Evolutionary conservation across 495 filamentous ascomycete genomes (phyloP).

Genomic region (Talaromyces adpressus): DNA sequence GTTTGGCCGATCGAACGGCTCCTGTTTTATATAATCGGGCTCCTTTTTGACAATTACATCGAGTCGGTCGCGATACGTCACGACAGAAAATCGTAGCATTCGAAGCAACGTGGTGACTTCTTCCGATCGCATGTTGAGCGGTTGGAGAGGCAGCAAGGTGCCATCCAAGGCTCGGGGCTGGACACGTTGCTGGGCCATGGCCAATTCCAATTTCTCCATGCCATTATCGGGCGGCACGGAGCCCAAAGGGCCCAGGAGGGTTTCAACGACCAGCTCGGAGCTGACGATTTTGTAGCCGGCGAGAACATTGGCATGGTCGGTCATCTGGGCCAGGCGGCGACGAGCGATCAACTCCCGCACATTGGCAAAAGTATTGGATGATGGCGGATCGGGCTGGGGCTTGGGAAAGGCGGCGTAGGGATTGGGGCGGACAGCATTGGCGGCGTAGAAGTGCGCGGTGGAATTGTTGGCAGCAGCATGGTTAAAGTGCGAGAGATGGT

Average conservation of each 20-base stretch:
- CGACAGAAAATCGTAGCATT: slow-evolving; percentile 43
- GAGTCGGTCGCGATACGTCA: slow-evolving; percentile 38
- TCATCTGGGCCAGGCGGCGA: slow-evolving; percentile 43
- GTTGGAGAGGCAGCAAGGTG: slow-evolving; percentile 34
- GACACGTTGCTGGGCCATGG: slow-evolving; percentile 43
- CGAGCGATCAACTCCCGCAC: slow-evolving; percentile 42
- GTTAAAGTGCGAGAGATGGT: slow-evolving; percentile 9
- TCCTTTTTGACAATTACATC: slow-evolving; percentile 41
- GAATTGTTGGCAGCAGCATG: slow-evolving; percentile 18
- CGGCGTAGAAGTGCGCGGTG: slow-evolving; percentile 17
- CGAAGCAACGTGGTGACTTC: slow-evolving; percentile 39
- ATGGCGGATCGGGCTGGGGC: slow-evolving; percentile 28
- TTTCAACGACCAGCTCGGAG: slow-evolving; percentile 41
- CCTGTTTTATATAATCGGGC: slow-evolving; percentile 30
- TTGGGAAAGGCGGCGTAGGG: slow-evolving; percentile 24
- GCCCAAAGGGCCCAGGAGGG: slow-evolving; percentile 40
- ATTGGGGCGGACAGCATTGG: slow-evolving; percentile 5
- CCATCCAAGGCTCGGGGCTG: slow-evolving; percentile 38
- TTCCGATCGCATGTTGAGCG: slow-evolving; percentile 42
- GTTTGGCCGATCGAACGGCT: slow-evolving; percentile 24
- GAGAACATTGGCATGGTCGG: slow-evolving; percentile 44
- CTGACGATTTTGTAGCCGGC: slow-evolving; percentile 42
- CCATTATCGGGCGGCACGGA: slow-evolving; percentile 38
- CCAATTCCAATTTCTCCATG: slow-evolving; percentile 40
- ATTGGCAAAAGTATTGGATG: slow-evolving; percentile 41